Conservation (phyloP, 176 grass and related monocot genomes). For the Avena insularis region DNA sequence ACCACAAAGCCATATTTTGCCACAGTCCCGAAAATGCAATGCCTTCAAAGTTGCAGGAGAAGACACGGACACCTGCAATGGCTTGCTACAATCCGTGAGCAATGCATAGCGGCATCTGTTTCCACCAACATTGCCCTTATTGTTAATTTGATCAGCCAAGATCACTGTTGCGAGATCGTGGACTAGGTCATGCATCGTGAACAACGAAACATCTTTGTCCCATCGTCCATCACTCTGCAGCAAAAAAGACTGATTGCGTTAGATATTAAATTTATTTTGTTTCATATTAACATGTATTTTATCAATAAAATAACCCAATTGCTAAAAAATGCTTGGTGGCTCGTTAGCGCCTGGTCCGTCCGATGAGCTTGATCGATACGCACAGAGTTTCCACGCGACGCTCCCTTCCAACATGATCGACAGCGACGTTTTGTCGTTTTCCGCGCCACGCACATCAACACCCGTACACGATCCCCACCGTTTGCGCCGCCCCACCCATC, state of each 20-base stretch:
- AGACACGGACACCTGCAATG: background rate
- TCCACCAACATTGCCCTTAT: background rate
- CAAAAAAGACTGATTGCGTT: background rate
- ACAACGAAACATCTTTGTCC: background rate
- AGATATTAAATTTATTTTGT: background rate
- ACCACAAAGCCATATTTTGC: background rate
- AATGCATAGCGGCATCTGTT: background rate
- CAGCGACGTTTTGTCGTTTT: too few species aligned
- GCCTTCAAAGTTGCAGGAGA: background rate
- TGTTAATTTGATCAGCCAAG: background rate
- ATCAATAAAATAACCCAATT: background rate
- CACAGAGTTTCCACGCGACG: too few species aligned
- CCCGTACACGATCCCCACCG: too few species aligned
- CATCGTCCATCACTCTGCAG: background rate
- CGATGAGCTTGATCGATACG: too few species aligned
- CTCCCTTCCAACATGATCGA: too few species aligned
- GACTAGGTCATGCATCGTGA: conserved; percentile 49
- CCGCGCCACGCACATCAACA: too few species aligned
- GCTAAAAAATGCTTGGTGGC: too few species aligned
- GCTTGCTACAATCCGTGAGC: background rate
- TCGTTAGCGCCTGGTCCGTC: too few species aligned
- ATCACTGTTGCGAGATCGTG: conserved; percentile 31
- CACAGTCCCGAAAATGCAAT: background rate
- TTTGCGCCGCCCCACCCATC: too few species aligned
- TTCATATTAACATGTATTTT: background rate